Base-by-base conservation (phyloP, 2,329 filamentous ascomycete genomes). In the Teratosphaeria destructans region DNA sequence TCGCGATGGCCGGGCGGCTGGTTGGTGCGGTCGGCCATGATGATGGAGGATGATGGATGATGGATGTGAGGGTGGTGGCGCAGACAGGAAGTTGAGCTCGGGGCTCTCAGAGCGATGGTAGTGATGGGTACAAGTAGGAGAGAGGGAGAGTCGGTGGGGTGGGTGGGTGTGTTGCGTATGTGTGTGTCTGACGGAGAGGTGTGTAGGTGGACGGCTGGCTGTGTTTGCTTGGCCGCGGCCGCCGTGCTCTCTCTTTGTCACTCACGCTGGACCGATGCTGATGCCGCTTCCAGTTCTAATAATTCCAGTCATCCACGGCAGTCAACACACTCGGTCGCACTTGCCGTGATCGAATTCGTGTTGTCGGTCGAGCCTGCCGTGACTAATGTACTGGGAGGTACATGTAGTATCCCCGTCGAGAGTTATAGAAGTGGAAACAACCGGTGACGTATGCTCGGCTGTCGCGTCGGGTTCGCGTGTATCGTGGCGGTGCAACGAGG, bases 1-100 rank as follows among this genome's bases (percentile, higher is more conserved):
- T 95, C 89, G 63, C 84, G 79, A 57, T 67, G 62, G 43, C 61
- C 62, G 34, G 63, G 66, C 52, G 26, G 29, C 52, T 7, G 57
- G 11, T 8, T 26, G 23, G 57, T 54, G 49, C 57, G 49, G 37
- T 58, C 57, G 2, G 52, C 52, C 47, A 58, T 58, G 47, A 16
- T 58, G 56, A 14, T 14, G 14, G 52, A 43, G 4, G 29, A 43
- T 43, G 37, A 14, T 14, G 23, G 47, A 16, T 54, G 56, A 14
- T 14, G 14, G 52, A 43, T 32, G 29, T 43, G 37, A 14, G 5
- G 14, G 37, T 43, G 11, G 37, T 43, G 37, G 16, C 12, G 37
- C 16, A 14, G 37, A 5, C 37, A 43, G 37, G 37, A 43, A 12
- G 35, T 39, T 12, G 37, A 43, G 37, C 7, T 43, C 35, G 16